Evolutionary conservation across 2,329 filamentous ascomycete genomes (phyloP), one percentile per base, ranked within the genome.

Genomic region (Xylariaceae sp.): DNA sequence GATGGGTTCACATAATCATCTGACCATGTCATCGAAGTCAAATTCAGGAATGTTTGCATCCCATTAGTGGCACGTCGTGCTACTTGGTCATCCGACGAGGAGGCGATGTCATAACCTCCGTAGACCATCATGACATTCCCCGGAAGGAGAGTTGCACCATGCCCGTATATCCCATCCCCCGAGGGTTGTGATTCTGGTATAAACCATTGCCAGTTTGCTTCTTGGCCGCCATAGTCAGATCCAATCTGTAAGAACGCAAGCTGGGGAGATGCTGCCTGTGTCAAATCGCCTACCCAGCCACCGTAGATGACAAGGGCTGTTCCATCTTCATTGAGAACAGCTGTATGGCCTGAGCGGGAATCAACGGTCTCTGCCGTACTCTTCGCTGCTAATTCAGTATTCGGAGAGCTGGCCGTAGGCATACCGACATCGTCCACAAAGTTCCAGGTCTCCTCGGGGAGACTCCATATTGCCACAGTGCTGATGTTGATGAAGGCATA

Each of bases 401-500:
- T 80, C 2, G 71, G 59, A 3, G 63, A 56, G 14, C 63, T 53
- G 2, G 77, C 73, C 4, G 74, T 70, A 13, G 79, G 73, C n/a
- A 92, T 82, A 10, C 39, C 44, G 17, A 69, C 62, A 13, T 60
- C 53, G 1, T 79, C 76, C 22, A 95, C 75, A 67, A 93, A 97
- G 28, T 83, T 87, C 93, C 93, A 97, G 48, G 82, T 86, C 64
- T 91, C 85, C 63, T 95, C 88, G 0, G 93, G 93, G 6, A 97
- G 75, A 48, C 85, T 92, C 77, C 92, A 96, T 1, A 97, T 75
- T 0, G 91, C 93, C 1, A 93, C 83, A 41, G 90, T 89, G 51
- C 90, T 95, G 87, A 96, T 97, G 68, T 97, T 96, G 72, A 97
- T 86, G 66, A 96, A 97, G 0, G 91, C 92, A 14, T 76, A 71